phyloP scores from a whole-genome alignment of 768 basidiomycete species.

The Russula earlei region DNA sequence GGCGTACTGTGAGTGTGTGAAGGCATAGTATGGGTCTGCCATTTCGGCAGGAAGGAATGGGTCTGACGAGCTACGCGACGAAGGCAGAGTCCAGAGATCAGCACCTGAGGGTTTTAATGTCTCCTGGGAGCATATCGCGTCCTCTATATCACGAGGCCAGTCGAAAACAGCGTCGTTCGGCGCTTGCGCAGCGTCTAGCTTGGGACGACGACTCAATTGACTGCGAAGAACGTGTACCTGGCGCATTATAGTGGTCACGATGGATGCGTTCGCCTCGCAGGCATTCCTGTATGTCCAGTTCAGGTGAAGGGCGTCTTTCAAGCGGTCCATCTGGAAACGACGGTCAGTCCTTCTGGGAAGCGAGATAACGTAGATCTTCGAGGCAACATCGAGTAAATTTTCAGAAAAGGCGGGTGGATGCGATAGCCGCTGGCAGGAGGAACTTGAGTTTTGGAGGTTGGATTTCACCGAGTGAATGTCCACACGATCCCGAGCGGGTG shows the following conservation, averaged over 20 bases:
- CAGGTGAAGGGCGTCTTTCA: conserved; percentile 39
- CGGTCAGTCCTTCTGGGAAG: conserved; percentile 49
- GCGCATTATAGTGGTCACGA: conserved; percentile 35
- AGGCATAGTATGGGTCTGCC: not conserved
- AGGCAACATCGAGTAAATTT: conserved; percentile 31
- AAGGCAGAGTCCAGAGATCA: conserved; percentile 20
- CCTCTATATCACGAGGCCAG: conserved; percentile 21
- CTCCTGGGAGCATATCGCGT: conserved; percentile 1
- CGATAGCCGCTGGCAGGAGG: not conserved
- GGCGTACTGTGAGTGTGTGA: not conserved
- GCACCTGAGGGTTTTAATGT: conserved; percentile 15
- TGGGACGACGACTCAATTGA: conserved; percentile 31
- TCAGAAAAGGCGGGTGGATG: not conserved
- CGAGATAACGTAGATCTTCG: conserved; percentile 47
- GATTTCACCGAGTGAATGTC: not conserved
- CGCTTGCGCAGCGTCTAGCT: conserved; percentile 25
- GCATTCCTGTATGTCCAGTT: conserved; percentile 50
- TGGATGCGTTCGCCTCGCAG: conserved; percentile 30
- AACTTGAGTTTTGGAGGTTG: not conserved
- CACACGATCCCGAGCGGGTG: not conserved
- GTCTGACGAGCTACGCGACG: not conserved
- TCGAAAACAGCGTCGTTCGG: conserved; percentile 6
- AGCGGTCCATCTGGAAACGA: conserved; percentile 44
- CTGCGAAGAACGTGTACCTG: conserved; percentile 33
- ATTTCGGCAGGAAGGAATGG: not conserved